These are phyloP conservation scores for Brettanomyces bruxellensis DNA, from an alignment of 805 yeast species.

Conservation along the genomic window DNA sequence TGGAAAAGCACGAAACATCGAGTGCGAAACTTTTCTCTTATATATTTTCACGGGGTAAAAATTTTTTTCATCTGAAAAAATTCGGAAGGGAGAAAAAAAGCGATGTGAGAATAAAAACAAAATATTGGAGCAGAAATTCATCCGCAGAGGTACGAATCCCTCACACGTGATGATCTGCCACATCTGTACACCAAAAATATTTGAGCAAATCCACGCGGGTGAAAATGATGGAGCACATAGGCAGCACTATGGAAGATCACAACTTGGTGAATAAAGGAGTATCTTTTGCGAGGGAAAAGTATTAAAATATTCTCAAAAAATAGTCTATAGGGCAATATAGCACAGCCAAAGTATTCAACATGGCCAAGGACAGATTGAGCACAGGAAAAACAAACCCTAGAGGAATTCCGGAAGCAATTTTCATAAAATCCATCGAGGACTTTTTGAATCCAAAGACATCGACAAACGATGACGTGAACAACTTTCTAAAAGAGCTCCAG, in stretches of 20 bases:
- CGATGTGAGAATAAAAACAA: too few species aligned
- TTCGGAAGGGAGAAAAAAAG: not conserved
- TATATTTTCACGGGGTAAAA: constrained; percentile 1
- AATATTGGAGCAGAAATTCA: too few species aligned
- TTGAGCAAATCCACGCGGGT: too few species aligned
- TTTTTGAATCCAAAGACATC: constrained; percentile 41
- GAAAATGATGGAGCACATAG: not conserved
- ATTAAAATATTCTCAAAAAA: too few species aligned
- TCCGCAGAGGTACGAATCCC: not conserved
- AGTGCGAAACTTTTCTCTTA: constrained; percentile 1
- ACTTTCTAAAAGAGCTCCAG: constrained; percentile 66
- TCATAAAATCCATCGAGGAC: constrained; percentile 74
- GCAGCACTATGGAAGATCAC: not conserved
- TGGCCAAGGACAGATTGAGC: constrained; percentile 25
- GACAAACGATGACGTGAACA: constrained; percentile 25
- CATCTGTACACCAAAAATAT: not conserved
- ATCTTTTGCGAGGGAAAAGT: too few species aligned
- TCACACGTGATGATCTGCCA: not conserved
- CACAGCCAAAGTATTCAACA: not conserved
- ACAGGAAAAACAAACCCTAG: constrained; percentile 69
- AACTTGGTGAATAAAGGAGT: not conserved
- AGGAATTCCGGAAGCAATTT: constrained; percentile 96
- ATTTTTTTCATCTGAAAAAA: not conserved
- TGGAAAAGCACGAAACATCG: not conserved
- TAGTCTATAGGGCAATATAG: too few species aligned